These are phyloP conservation scores for Camellia oleifera DNA, from an alignment of 179 eudicot species.

Conservation along the genomic window DNA sequence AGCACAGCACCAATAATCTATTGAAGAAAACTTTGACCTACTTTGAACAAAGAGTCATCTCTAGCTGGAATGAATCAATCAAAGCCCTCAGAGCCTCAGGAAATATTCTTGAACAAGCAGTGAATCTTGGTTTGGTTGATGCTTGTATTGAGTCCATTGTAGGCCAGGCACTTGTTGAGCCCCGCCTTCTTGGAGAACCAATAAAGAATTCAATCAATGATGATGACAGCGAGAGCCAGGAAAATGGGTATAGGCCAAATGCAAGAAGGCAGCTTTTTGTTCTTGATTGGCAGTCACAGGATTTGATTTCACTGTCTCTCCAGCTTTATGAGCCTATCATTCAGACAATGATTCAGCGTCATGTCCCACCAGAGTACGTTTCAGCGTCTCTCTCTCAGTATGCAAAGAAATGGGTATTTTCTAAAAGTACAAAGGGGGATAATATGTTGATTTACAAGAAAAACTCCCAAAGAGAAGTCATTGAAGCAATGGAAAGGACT, in stretches of 20 bases:
- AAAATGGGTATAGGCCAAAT: conserved; percentile 24
- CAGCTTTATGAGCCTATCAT: conserved; percentile 48
- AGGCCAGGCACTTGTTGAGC: conserved; percentile 41
- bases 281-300: conserved; percentile 33
- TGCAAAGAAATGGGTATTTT: conserved; percentile 32
- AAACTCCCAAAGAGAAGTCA: conserved; percentile 36
- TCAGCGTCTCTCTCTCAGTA: conserved; percentile 50
- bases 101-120: conserved; percentile 38
- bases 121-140: conserved; percentile 37
- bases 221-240: conserved; percentile 14
- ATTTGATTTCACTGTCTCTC: conserved; percentile 43
- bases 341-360: conserved; percentile 30
- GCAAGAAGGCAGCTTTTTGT: conserved; percentile 51
- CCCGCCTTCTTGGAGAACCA: conserved; percentile 51
- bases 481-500: conserved; percentile 56
- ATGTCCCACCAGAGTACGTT: conserved; percentile 42
- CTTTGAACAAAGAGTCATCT: conserved; percentile 42
- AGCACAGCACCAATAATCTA: conserved; percentile 52
- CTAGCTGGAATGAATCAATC: conserved; percentile 58
- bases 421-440: conserved; percentile 14
- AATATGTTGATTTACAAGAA: conserved; percentile 10
- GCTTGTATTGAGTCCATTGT: conserved; percentile 36
- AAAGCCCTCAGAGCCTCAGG: conserved; percentile 40
- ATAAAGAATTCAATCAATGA: conserved; percentile 12
- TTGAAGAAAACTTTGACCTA: conserved; percentile 30